Base-by-base conservation (phyloP, 177 flowering plant genomes). In the Tripterygium wilfordii region DNA sequence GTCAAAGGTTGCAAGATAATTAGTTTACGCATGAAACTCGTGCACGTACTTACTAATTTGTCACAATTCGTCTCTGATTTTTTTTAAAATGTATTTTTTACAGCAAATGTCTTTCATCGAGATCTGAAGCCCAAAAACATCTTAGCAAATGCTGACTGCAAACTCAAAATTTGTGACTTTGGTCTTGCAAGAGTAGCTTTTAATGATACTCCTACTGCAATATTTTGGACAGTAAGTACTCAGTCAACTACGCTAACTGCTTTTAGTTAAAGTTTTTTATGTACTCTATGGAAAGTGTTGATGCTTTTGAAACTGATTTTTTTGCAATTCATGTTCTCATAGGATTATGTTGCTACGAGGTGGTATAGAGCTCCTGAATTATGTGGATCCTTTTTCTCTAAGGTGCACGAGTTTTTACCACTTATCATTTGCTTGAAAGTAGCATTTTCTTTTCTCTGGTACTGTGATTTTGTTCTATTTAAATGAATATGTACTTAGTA, bases 341-440 rank as follows among this genome's bases (percentile, higher is more conserved):
- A 90, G 98, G 98, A 90, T 61, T 90, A 90, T 69, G 98, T 90
- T 51, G 98, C 98, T 31, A 90, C 98, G 52, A 74, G 97, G 97
- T n/a, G n/a, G n/a, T n/a, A n/a, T n/a, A n/a, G n/a, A n/a, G n/a
- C n/a, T n/a, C n/a, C n/a, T n/a, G n/a, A 89, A 55, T 58, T 89
- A 51, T 89, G 97, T 67, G 97, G 97, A 45, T 89, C 96, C 18
- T 90, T 90, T 64, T 90, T 87, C 78, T 90, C 97, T 23, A 90
- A 90, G 96, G 97, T 90, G 56, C 38, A 55, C 16, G 35, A 23
- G 16, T 36, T 49, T 8, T 36, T 42, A 32, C 27, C 10, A 3
- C 24, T 29, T 14, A 22, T 18, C 3, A 48, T 15, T 46, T 29
- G 17, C 36, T 36, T 42, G 39, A 14, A 32, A 23, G 35, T 43